Percentiles rank a stretch among this genome's conserved stretches.
These are phyloP conservation scores for Leccinum fuscescens DNA, from an alignment of 1,284 basidiomycete species.

Conservation along the genomic window DNA sequence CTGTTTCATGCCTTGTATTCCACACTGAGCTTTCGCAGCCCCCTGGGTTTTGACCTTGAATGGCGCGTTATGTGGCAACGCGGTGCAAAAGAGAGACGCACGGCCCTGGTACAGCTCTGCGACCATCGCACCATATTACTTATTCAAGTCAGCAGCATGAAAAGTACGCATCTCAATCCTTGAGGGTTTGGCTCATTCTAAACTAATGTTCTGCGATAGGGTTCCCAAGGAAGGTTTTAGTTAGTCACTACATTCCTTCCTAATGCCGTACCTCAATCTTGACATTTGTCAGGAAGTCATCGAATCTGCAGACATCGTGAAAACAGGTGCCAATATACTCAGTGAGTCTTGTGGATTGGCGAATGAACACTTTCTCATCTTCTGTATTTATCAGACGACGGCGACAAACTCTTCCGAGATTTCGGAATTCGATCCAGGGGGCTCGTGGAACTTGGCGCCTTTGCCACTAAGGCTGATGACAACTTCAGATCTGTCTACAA, in stretches of 20 bases:
- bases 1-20: not conserved
- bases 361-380: not conserved
- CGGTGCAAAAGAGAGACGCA: conserved; percentile 35
- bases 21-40: conserved; percentile 32
- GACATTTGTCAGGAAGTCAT: conserved; percentile 42
- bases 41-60: conserved; percentile 62
- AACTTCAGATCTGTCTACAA: conserved; percentile 35
- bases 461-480: conserved; percentile 50
- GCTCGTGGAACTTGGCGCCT: conserved; percentile 55
- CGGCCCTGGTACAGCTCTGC: conserved; percentile 55
- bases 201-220: conserved; percentile 22
- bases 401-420: conserved; percentile 57
- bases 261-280: not conserved
- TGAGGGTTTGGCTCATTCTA: not conserved
- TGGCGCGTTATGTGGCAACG: conserved; percentile 47
- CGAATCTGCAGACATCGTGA: conserved; percentile 45
- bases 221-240: conserved; percentile 45
- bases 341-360: conserved; percentile 38
- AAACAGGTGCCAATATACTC: conserved; percentile 60
- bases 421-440: conserved; percentile 52
- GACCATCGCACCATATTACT: conserved; percentile 48
- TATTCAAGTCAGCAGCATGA: conserved; percentile 58
- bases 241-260: conserved; percentile 2
- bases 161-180: conserved; percentile 34
- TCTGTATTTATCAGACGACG: conserved; percentile 46